Conservation (phyloP, 169 alveolate genomes). For the Ichthyophthirius multifiliis region DNA sequence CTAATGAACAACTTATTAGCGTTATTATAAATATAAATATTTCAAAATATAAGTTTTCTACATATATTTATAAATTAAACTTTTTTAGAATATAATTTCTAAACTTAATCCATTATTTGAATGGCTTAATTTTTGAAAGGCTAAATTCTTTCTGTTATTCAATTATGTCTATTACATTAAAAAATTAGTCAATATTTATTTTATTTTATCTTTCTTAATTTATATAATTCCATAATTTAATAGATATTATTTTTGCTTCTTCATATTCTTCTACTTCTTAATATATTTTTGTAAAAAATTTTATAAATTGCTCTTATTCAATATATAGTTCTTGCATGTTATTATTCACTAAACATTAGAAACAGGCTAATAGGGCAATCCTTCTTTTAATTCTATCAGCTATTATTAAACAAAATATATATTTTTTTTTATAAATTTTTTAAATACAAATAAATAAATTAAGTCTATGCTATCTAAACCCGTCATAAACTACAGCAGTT, state of each 20-base stretch:
- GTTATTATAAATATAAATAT: not conserved
- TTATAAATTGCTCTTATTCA: not conserved
- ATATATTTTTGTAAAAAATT: not conserved
- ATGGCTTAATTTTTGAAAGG: not conserved
- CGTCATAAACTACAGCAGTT: conserved; percentile 38
- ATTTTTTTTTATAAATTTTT: not conserved
- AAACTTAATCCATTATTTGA: not conserved
- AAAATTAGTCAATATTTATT: not conserved
- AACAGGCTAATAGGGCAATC: not conserved
- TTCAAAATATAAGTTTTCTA: not conserved
- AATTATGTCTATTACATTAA: not conserved
- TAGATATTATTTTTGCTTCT: not conserved
- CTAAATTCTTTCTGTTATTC: not conserved
- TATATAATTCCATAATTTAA: not conserved
- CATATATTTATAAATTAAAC: not conserved
- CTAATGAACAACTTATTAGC: not conserved
- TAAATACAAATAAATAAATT: not conserved
- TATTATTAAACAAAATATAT: not conserved
- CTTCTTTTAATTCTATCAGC: conserved; percentile 9
- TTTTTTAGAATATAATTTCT: not conserved
- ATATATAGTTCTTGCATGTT: not conserved
- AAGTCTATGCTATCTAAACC: conserved; percentile 28
- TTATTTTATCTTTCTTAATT: not conserved
- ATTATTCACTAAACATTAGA: not conserved
- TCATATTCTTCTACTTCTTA: not conserved